Base-by-base conservation (phyloP, 139 green algal species). In the Eudorina sp. region DNA sequence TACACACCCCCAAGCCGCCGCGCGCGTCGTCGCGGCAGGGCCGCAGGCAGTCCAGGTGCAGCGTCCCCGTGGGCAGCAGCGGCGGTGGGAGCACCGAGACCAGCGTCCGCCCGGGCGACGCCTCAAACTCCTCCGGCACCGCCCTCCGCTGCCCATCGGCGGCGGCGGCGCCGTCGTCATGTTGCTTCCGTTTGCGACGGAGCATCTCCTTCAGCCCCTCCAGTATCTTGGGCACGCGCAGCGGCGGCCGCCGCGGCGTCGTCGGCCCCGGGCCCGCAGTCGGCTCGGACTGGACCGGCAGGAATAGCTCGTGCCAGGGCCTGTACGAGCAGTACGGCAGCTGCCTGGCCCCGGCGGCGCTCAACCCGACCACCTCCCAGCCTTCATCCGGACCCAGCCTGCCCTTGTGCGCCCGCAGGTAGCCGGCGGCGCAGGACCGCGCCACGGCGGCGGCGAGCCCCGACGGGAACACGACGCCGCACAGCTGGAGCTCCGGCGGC, bases 1-100 rank as follows among this genome's bases (percentile, higher is more conserved):
- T 81, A 29, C 73, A 81, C 4, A 81, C 73, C 11, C 73, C 73
- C 45, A 81, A 45, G 0, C 73, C 73, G 29, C 73, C 73, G 9
- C 73, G 73, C 46, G 21, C 45, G 0, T 64, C 73, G 25, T 81
- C 73, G 25, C 73, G 73, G 25, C 73, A 81, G 13, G 45, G 45
- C 73, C 73, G 36, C 73, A 81, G 73, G n/a, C 73, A 25, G 13
- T 7, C 7, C n/a, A 62, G 43, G 2, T 43, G 45, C 1, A 81
- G 3, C 23, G 43, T 27, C 73, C 45, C 45, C 4, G 11, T 29
- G 27, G 73, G 73, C 73, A 81, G 41, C 43, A 48, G 5, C 68
- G 14, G 34, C 68, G 19, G 16, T 48, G 16, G n/a, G 34, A 66
- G 5, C 55, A 66, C 7, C 55, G 55, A 23, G 23, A 66, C 55